A percentile compares a stretch with the other conserved stretches of the same genome.
These are phyloP conservation scores for Mycena alexandri DNA, from an alignment of 768 basidiomycete genomes.

Conservation along the genomic window DNA sequence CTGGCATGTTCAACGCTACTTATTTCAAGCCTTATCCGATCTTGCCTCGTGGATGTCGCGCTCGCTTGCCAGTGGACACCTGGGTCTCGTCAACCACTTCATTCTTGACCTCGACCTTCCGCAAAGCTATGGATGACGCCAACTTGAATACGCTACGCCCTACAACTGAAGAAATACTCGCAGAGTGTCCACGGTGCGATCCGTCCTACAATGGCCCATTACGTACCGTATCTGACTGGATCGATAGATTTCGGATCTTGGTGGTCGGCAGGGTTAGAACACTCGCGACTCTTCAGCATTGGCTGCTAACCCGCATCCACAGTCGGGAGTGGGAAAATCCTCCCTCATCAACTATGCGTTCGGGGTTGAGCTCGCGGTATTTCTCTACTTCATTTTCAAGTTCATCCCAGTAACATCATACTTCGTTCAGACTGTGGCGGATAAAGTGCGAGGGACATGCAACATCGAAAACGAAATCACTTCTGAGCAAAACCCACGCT, in stretches of 20 bases:
- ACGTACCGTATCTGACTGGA: neutral
- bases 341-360: constrained; percentile 1
- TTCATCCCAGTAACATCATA: neutral
- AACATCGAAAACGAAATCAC: constrained; percentile 13
- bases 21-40: neutral
- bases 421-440: neutral
- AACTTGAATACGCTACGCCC: neutral
- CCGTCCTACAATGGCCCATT: neutral
- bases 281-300: neutral
- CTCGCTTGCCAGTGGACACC: neutral
- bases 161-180: constrained; percentile 6
- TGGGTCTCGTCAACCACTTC: neutral
- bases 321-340: constrained; percentile 6
- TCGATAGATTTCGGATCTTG: constrained; percentile 12
- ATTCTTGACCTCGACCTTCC: neutral
- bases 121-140: constrained; percentile 1
- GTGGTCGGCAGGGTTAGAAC: constrained; percentile 6
- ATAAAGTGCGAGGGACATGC: constrained; percentile 8
- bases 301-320: neutral
- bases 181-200: constrained; percentile 7
- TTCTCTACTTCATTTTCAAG: neutral
- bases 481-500: constrained; percentile 4
- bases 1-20: no score
- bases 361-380: constrained; percentile 2
- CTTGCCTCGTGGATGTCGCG: neutral